A percentile compares a stretch with the other conserved stretches of the same genome.
These are phyloP conservation scores for Dipteronia dyeriana DNA, from an alignment of 345 rosid species.

Conservation along the genomic window DNA sequence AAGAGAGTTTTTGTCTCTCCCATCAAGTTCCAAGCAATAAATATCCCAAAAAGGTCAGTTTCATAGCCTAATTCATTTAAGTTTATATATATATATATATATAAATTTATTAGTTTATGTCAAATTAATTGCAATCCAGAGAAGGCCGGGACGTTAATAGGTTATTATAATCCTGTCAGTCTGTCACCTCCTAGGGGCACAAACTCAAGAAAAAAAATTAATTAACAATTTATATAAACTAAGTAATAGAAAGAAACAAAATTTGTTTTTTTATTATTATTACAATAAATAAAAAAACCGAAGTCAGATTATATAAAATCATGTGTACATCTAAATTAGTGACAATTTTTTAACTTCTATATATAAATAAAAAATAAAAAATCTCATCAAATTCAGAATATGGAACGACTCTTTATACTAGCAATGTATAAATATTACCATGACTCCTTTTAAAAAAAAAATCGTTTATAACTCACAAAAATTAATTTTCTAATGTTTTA, in stretches of 20 bases:
- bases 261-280: too few species aligned
- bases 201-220: background rate
- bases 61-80: background rate
- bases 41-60: background rate
- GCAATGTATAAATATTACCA: too few species aligned
- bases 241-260: background rate
- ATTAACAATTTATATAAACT: background rate
- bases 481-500: too few species aligned
- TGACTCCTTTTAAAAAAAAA: too few species aligned
- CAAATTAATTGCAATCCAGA: background rate
- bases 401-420: too few species aligned
- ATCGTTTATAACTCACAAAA: background rate
- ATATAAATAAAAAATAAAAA: too few species aligned
- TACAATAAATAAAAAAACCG: too few species aligned
- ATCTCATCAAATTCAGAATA: background rate
- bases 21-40: background rate
- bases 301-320: too few species aligned
- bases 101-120: background rate
- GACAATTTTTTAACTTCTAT: background rate
- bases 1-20: slow-evolving; percentile 1
- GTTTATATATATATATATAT: too few species aligned
- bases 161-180: background rate
- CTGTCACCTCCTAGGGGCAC: slow-evolving; percentile 14
- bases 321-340: too few species aligned
- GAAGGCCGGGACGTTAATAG: background rate